Evolutionary conservation across 371 early-diverging fungal genomes (phyloP), one percentile per base, ranked within the genome.

Genomic region (Apophysomyces variabilis): DNA sequence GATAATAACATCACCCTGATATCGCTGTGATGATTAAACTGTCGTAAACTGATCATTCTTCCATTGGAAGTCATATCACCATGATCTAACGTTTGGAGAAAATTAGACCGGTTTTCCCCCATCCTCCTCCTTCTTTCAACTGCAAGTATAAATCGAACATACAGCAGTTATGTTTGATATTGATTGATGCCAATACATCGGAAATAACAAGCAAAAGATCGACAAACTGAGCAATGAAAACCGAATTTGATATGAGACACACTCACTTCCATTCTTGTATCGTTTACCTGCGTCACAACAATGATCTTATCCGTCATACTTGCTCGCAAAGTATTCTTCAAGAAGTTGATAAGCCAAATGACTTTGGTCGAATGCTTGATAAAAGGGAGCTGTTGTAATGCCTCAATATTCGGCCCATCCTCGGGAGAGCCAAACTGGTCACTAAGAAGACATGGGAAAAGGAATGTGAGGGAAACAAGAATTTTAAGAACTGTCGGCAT

Each of bases 261-360:
- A 3, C 32, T 26, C 32, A n/a, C 3, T 26, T 26, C 32, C 0
- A 26, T 26, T 26, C 32, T 26, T 26, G 0, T 5, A 37, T 37
- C 61, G 11, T 13, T 57, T 72, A 75, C 78, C 71, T 80, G 80
- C 1, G 78, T 71, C 1, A 80, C 80, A 13, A 80, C 70, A 9
- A 80, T 76, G 43, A 80, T 67, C 38, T 80, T 80, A 41, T 80
- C 80, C 1, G 61, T 39, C 11, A 35, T n/a, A 32, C 60, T 61
- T 8, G 57, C 39, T 1, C 44, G 9, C 13, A 76, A 47, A 0
- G 76, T 57, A 6, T 60, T 14, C 39, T 63, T 57, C 7, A 80
- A 38, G 39, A 77, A 77, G 2, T 35, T 9, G 14, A 74, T 67
- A 4, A 80, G 39, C 80, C 80, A 80, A 1, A 43, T 50, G 1